Base-by-base conservation (phyloP, 441 rosid genomes). In the Adansonia gregorii region DNA sequence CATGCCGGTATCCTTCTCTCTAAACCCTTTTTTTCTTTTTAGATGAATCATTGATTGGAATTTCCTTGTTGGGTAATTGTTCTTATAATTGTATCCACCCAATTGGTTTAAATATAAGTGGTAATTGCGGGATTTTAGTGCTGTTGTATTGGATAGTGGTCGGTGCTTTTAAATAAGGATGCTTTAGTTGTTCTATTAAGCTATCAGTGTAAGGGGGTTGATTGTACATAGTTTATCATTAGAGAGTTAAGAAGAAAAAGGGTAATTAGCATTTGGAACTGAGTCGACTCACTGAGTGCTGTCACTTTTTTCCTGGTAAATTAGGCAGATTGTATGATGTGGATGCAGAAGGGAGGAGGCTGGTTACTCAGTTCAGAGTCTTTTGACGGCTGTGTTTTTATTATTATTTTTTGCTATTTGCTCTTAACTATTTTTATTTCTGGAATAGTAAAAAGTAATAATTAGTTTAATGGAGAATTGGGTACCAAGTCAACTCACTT, bases 1-100 rank as follows among this genome's bases (percentile, higher is more conserved):
- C 86, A 90, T 72, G 98, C 99, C 20, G 86, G 99, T 95, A 79
- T 64, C 35, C 31, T 48, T 46, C 52, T 48, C 10, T 9, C 41
- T 48, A 10, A 60, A 8, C 35, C 61, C 27, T 67, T 41, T 35
- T 17, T 41, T 35, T 17, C 19, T 8, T 75, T 64, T 60, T 60
- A 24, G 46, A 60, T 61, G 69, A 75, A 14, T 58, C 41, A 46
- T 48, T 24, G 58, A 39, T 72, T 55, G 66, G 65, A 19, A 11
- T 39, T 72, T 55, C 2, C 27, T 51, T 49, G 24, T 52, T 39
- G 45, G 45, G 45, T 60, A 35, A 4, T 52, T 31, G 24, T 31
- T 19, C 43, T 71, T 35, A 19, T 52, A 71, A 17, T 71, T 31
- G 3, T 31, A 19, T 61, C 19, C 12, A 61, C 17, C 45, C 17